phyloP scores from a whole-genome alignment of 306 rosid genomes.

The Benincasa hispida region DNA sequence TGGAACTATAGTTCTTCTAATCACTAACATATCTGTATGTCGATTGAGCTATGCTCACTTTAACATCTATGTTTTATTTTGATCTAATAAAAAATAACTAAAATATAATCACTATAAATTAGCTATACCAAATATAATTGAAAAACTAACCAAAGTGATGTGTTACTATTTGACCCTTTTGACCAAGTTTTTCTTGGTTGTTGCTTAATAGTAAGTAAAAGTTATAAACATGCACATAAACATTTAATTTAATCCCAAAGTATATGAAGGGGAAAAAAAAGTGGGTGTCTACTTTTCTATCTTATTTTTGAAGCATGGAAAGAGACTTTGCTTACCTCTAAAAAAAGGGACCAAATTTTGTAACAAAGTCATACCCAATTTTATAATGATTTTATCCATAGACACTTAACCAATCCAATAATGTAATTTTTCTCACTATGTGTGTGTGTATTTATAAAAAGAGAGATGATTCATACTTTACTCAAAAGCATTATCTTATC shows the following conservation, averaged over 20 bases:
- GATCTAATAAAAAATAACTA: too few species aligned
- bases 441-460: not conserved
- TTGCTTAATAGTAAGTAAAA: not conserved
- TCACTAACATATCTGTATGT: too few species aligned
- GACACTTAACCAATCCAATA: constrained; percentile 8
- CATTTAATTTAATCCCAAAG: too few species aligned
- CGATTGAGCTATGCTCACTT: too few species aligned
- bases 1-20: too few species aligned
- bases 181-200: not conserved
- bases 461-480: not conserved
- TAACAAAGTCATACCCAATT: constrained; percentile 7
- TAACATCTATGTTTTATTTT: too few species aligned
- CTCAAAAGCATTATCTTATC: constrained; percentile 8
- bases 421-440: not conserved
- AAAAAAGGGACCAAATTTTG: not conserved
- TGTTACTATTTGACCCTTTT: not conserved
- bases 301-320: constrained; percentile 10
- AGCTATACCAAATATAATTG: not conserved
- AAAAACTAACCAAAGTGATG: not conserved
- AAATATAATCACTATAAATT: not conserved
- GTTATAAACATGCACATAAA: not conserved
- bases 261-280: too few species aligned
- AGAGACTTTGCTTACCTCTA: constrained; percentile 4
- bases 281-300: not conserved
- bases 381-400: not conserved